Evolutionary conservation across 2,329 filamentous ascomycete species (phyloP).

Genomic region (Fusarium sp.): DNA sequence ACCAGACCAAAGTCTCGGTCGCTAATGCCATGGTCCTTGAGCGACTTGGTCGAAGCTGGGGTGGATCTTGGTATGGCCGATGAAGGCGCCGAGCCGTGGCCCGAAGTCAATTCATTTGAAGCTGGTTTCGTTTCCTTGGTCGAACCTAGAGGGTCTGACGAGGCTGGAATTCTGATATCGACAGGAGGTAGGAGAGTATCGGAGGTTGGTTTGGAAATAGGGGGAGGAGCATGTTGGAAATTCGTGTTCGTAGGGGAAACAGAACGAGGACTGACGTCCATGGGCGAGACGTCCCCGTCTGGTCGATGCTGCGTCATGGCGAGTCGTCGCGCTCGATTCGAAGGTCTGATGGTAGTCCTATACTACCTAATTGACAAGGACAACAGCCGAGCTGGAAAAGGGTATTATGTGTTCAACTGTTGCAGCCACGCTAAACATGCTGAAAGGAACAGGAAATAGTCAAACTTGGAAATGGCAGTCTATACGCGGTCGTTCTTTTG

Average conservation of each 20-base stretch:
- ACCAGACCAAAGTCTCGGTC: slow-evolving; percentile 37
- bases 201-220: slow-evolving; percentile 32
- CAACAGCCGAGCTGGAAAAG: slow-evolving; percentile 9
- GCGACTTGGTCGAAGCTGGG: slow-evolving; percentile 39
- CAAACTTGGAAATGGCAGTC: slow-evolving; percentile 6
- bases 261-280: slow-evolving; percentile 36
- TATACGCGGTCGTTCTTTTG: slow-evolving; percentile 2
- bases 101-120: slow-evolving; percentile 10
- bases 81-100: slow-evolving; percentile 24
- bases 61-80: slow-evolving; percentile 36
- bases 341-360: slow-evolving; percentile 11
- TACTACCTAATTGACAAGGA: slow-evolving; percentile 17
- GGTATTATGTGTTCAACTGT: slow-evolving; percentile 30
- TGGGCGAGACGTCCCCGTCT: slow-evolving; percentile 39
- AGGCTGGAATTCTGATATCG: slow-evolving; percentile 31
- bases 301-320: slow-evolving; percentile 40
- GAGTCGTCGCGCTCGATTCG: slow-evolving; percentile 22
- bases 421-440: slow-evolving; percentile 38
- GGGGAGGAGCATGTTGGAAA: slow-evolving; percentile 22
- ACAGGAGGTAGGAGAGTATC: slow-evolving; percentile 36
- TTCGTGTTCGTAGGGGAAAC: slow-evolving; percentile 38
- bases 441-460: slow-evolving; percentile 21
- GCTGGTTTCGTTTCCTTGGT: slow-evolving; percentile 25
- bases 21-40: slow-evolving; percentile 36
- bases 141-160: slow-evolving; percentile 6